These are phyloP conservation scores for Cutaneotrichosporon sp. DNA, from an alignment of 1,284 basidiomycete genomes.

Conservation along the genomic window DNA sequence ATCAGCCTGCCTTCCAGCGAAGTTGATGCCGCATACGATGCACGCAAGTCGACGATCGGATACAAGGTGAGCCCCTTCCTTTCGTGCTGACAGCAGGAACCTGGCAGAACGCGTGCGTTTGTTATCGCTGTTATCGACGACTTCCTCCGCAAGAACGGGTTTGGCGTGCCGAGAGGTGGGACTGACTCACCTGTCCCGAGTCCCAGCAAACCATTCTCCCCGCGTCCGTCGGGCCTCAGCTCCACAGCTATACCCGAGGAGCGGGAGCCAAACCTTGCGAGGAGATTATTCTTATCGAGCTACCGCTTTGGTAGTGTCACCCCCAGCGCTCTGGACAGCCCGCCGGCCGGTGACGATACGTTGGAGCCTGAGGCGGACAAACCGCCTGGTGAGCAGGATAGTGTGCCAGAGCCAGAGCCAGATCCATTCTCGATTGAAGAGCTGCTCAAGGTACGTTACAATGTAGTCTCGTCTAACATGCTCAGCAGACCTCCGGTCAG, in stretches of 20 bases:
- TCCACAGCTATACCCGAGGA: not conserved
- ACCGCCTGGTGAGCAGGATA: not conserved
- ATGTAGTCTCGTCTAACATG: not conserved
- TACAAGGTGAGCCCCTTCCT: constrained; percentile 60
- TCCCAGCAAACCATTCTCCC: not conserved
- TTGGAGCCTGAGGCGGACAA: not conserved
- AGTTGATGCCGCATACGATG: constrained; percentile 75
- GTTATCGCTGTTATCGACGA: constrained; percentile 62
- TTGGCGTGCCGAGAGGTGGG: constrained; percentile 38
- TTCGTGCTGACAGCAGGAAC: constrained; percentile 56
- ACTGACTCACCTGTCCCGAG: not conserved
- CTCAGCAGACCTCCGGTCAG: not conserved
- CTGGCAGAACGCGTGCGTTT: constrained; percentile 58
- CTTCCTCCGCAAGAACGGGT: constrained; percentile 68
- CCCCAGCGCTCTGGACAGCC: not conserved
- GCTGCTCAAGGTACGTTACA: not conserved
- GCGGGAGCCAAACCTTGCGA: not conserved
- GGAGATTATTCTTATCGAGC: not conserved
- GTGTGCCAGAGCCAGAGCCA: not conserved
- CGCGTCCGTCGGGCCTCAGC: not conserved
- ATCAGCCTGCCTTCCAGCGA: constrained; percentile 63
- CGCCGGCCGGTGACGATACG: not conserved
- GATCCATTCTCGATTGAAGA: not conserved
- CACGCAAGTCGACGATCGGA: constrained; percentile 67
- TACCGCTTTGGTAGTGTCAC: not conserved